phyloP scores from a whole-genome alignment of 108 stramenopile genomes.

The Conticribra weissflogii region DNA sequence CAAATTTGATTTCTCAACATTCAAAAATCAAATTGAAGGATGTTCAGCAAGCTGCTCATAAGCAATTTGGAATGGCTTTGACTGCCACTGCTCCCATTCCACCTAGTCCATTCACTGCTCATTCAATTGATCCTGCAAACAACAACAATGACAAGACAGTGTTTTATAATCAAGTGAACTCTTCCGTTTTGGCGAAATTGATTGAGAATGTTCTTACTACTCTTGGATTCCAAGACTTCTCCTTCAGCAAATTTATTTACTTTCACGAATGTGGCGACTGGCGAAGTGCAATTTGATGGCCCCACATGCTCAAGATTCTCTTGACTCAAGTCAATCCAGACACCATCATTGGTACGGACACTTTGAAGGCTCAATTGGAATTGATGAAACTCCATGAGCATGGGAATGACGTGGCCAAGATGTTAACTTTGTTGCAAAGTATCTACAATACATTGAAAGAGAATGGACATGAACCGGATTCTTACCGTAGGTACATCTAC shows the following conservation, averaged over 20 bases:
- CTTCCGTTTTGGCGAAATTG: neutral
- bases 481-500: no score
- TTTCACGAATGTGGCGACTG: neutral
- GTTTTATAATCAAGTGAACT: neutral
- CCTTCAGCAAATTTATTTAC: neutral
- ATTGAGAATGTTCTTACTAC: neutral
- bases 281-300: neutral
- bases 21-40: neutral
- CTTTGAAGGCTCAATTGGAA: no score
- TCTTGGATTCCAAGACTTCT: neutral
- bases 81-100: neutral
- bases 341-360: neutral
- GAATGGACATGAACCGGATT: no score
- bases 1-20: neutral
- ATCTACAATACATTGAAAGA: no score
- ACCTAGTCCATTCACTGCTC: neutral
- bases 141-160: neutral
- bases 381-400: no score
- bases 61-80: neutral
- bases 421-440: no score
- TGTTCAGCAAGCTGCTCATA: neutral
- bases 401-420: no score
- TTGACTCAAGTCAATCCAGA: neutral
- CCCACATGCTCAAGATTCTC: neutral
- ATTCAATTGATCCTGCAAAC: neutral